phyloP scores from a whole-genome alignment of 2,329 filamentous ascomycete genomes.

The Herpotrichia juniperi region DNA sequence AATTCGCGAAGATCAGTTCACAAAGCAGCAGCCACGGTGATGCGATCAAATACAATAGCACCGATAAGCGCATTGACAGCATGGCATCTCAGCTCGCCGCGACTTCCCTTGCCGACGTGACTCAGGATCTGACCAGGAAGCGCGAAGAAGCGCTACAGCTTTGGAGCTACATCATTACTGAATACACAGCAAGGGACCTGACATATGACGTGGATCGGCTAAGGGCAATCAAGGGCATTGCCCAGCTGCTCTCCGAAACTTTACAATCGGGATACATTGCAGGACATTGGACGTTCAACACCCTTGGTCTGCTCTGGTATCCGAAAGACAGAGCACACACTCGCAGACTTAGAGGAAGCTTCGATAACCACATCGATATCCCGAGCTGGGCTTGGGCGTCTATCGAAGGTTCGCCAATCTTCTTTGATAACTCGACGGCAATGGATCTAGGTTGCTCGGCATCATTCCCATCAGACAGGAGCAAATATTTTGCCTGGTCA shows the following conservation, averaged over 20 bases:
- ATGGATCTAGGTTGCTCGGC: slow-evolving; percentile 44
- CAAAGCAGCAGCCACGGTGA: slow-evolving; percentile 20
- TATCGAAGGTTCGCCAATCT: slow-evolving; percentile 41
- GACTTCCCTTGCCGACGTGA: slow-evolving; percentile 28
- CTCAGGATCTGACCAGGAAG: slow-evolving; percentile 18
- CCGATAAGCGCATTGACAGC: slow-evolving; percentile 28
- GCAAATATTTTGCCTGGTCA: slow-evolving; percentile 31
- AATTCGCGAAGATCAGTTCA: slow-evolving; percentile 31
- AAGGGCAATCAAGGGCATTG: slow-evolving; percentile 38
- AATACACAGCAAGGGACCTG: slow-evolving; percentile 40
- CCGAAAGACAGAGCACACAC: slow-evolving; percentile 35
- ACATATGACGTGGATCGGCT: slow-evolving; percentile 42
- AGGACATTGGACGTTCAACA: slow-evolving; percentile 45
- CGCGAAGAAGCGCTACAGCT: slow-evolving; percentile 39
- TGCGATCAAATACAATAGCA: slow-evolving; percentile 15
- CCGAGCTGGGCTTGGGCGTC: slow-evolving; percentile 47
- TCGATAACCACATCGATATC: slow-evolving; percentile 29
- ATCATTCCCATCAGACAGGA: slow-evolving; percentile 28
- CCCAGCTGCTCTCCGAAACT: slow-evolving; percentile 29
- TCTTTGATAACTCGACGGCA: slow-evolving; percentile 42
- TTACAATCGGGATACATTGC: slow-evolving; percentile 42
- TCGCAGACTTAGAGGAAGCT: slow-evolving; percentile 25
- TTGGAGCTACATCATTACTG: slow-evolving; percentile 44
- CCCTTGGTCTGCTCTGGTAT: slow-evolving; percentile 43
- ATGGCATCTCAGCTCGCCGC: slow-evolving; percentile 37